Base-by-base conservation (phyloP, 1,139 yeast genomes). In the Candida labiduridarum region DNA sequence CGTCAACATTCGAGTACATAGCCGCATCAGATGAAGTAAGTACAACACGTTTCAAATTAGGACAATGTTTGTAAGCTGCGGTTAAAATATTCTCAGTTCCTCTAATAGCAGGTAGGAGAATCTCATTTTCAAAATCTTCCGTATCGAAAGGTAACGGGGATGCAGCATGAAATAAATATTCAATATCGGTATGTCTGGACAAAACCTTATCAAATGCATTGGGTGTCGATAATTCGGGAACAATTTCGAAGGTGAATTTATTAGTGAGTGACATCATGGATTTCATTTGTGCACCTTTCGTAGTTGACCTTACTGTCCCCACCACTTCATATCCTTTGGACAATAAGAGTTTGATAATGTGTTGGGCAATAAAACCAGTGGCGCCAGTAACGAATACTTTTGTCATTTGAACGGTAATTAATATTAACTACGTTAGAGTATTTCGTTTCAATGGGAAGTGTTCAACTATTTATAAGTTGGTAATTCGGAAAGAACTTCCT, bases 231-330 rank as follows among this genome's bases (percentile, higher is more conserved):
- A 76, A 71, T 53, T 76, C 76, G 5, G 65, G 60, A 2, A 76
- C 77, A 3, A 75, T 56, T 36, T 59, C 75, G 54, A 69, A 75
- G 3, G 56, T 48, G 55, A 74, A 74, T 15, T 63, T 60, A 14
- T 54, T 61, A 9, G 46, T 34, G 15, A 44, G 14, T 10, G 44
- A 42, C 34, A 51, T 39, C 31, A 39, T 46, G 18, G 62, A 52
- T 36, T 57, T 57, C 41, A 79, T 64, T 22, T 67, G 64, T 39
- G 79, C 80, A 35, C 85, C 87, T 66, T 84, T 83, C 2, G 63
- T 71, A 48, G 71, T 70, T 2, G 82, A 72, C 64, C 91, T 74
- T 7, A 82, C 89, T 1, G 89, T 80, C 9, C 89, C 89, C 27
- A 84, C 71, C 7, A 85, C 89, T 1, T 65, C 61, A 62, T 80